Conservation (phyloP, 306 rosid species). For the Sphenostylis stenocarpa region DNA sequence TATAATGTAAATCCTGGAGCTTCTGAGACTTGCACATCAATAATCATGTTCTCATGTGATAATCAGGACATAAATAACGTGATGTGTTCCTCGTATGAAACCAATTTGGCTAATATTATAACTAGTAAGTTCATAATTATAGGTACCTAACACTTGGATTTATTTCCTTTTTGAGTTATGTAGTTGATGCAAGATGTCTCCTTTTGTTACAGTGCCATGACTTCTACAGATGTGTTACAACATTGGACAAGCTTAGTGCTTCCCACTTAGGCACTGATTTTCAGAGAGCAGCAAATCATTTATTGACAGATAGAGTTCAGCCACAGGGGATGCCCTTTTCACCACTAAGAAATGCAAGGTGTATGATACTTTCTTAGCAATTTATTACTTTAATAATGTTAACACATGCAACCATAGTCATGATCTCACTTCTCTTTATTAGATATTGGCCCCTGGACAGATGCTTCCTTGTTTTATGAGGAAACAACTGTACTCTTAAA, state of each 20-base stretch:
- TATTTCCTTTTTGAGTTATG: background rate
- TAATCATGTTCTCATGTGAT: conserved; percentile 19
- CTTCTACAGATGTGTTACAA: conserved; percentile 8
- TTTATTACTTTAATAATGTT: conserved; percentile 9
- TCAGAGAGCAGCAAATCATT: background rate
- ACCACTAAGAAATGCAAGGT: conserved; percentile 39
- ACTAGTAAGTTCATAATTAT: conserved; percentile 1
- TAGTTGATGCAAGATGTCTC: conserved; percentile 23
- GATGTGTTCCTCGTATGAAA: conserved; percentile 17
- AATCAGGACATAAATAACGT: conserved; percentile 8
- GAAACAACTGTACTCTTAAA: background rate
- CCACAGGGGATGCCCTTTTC: conserved; percentile 25
- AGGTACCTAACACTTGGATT: conserved; percentile 2
- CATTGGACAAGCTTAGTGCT: conserved; percentile 26
- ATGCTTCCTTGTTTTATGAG: background rate
- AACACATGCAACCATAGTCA: background rate
- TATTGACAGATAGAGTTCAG: conserved; percentile 29
- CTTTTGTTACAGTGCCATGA: conserved; percentile 24
- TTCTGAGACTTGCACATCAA: conserved; percentile 16
- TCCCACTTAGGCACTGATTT: background rate
- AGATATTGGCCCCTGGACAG: background rate
- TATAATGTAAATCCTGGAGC: conserved; percentile 36
- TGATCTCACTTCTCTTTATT: conserved; percentile 18
- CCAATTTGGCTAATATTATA: background rate
- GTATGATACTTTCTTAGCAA: conserved; percentile 25